Base-by-base conservation (phyloP, 2,329 filamentous ascomycete genomes). In the Ceratocystis smalleyi region DNA sequence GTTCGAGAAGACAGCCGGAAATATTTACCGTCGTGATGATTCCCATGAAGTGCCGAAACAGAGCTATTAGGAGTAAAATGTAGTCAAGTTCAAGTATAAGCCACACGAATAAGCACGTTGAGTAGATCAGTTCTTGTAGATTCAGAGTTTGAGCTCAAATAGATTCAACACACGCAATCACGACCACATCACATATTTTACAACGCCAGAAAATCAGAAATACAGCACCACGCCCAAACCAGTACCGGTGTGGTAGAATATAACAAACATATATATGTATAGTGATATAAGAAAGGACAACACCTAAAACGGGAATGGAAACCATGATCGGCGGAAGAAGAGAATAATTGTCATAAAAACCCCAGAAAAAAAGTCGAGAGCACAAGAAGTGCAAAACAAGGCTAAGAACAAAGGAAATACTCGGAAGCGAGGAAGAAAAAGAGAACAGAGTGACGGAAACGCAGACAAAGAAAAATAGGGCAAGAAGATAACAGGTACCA, bases 341-440 rank as follows among this genome's bases (percentile, higher is more conserved):
- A 45, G 59, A 43, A 59, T 22, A 61, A 24, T 43, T 61, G 54
- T 61, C 24, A 62, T 32, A 62, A 62, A 40, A 45, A 59, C 45
- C 43, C 24, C 62, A 47, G 43, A 17, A 55, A 22, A 63, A 63
- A 7, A 19, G 3, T 27, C 15, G 43, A 57, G 24, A 19, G 54
- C 22, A 43, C 8, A 49, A 45, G 24, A 45, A 47, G 45, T 47
- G 45, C 19, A 27, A 55, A 59, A 64, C 62, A 63, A 57, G 51
- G 51, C 49, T 40, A 57, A 63, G 49, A 7, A 61, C 43, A 61
- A 47, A 64, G 17, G 45, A 61, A 49, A 64, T 51, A 59, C 32
- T 40, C 47, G 47, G 43, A 55, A 51, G 30, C 47, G 51, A 69
- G 66, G 69, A 69, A 68, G 68, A 69, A 70, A 70, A 55, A 62